Evolutionary conservation across 2,329 filamentous ascomycete genomes (phyloP), one percentile per base, ranked within the genome.

Genomic region (Monilinia fructicola): DNA sequence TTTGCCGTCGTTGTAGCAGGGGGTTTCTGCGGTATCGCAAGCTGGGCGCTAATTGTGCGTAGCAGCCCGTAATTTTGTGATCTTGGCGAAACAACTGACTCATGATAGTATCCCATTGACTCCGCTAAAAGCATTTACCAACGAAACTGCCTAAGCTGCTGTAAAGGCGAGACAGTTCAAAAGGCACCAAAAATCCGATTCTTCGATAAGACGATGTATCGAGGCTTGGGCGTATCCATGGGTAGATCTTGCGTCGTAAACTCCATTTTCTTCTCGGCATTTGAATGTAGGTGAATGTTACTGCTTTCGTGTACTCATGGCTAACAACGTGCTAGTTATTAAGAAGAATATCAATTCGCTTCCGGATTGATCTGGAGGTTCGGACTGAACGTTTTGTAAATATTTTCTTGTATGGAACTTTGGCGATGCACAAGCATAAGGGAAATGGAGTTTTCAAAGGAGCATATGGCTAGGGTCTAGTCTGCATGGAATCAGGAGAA

Each of bases 91-190:
- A 35, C 54, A 61, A 23, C 64, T 65, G 44, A 65, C 54, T 52
- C 26, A 44, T 18, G 16, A 42, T 16, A 65, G 64, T 77, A 77
- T 75, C 87, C 87, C 4, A 90, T 94, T 70, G 91, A 95, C 77
- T 92, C 90, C 9, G 90, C 90, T 61, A 95, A 95, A 79, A 92
- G 89, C 73, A 90, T 92, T 67, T 96, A 94, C 75, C 92, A 96
- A 76, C 87, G 91, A 56, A 92, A 93, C 71, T 89, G 91, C 54
- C 83, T 95, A 35, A 86, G 90, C 68, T 87, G 88, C 71, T 85
- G 87, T 40, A 85, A 84, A 72, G 87, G 87, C n/a, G 81, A 89
- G 72, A 83, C 78, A 64, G 85, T 88, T 40, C 84, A 87, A 69
- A 84, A 87, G 68, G 76, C 80, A 28, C 90, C 91, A 12, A 90